Conservation (phyloP, 1,284 basidiomycete genomes). For the Laetiporus sulphureus region DNA sequence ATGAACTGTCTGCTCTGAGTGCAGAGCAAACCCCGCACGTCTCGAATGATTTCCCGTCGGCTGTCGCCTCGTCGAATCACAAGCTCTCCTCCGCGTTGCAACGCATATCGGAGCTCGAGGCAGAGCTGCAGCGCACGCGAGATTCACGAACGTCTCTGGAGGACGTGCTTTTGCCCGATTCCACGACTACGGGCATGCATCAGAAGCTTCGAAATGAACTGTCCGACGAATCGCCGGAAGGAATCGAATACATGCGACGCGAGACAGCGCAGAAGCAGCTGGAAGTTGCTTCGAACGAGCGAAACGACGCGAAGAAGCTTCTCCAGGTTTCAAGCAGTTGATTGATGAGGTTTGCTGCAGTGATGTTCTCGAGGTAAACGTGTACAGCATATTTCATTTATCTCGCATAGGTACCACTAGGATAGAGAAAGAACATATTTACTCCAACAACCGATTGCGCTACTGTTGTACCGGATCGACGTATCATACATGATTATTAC, state of each 20-base stretch:
- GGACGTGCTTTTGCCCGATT: neutral
- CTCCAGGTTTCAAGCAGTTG: neutral
- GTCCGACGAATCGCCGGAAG: no score
- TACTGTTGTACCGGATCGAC: no score
- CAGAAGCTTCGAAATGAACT: no score
- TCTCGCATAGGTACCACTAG: no score
- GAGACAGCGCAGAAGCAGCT: neutral
- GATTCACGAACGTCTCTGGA: neutral
- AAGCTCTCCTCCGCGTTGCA: conserved; percentile 3
- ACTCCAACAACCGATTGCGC: no score
- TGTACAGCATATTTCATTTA: no score
- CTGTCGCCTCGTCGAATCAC: neutral
- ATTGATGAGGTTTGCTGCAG: no score
- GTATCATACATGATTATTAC: no score
- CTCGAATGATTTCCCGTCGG: neutral
- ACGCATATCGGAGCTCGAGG: conserved; percentile 5
- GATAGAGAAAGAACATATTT: no score
- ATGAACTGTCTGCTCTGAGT: neutral
- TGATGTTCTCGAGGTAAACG: no score
- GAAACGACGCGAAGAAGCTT: neutral
- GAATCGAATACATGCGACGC: no score
- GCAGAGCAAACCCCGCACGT: neutral
- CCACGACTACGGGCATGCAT: neutral
- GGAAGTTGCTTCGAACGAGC: neutral
- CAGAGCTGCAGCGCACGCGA: neutral